phyloP scores from a whole-genome alignment of 2,329 filamentous ascomycete species.

The Aspergillus calidoustus region DNA sequence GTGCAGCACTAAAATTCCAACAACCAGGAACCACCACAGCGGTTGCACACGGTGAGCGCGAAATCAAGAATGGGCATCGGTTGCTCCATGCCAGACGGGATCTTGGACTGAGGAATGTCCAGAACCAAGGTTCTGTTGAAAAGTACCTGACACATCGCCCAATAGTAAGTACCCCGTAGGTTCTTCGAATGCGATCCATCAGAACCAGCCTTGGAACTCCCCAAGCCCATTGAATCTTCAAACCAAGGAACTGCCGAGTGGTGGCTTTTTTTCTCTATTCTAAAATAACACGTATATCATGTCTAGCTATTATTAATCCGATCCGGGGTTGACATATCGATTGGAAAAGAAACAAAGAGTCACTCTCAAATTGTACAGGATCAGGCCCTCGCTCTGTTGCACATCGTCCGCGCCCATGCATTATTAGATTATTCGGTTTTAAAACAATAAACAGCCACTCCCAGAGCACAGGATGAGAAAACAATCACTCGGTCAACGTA shows the following conservation, averaged over 20 bases:
- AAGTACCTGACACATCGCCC: not conserved
- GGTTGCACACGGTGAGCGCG: not conserved
- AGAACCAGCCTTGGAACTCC: not conserved
- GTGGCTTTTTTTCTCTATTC: constrained; percentile 5
- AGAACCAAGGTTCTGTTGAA: not conserved
- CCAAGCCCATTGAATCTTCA: not conserved
- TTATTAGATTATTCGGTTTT: constrained; percentile 24
- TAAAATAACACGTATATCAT: constrained; percentile 15
- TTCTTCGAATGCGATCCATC: constrained; percentile 5
- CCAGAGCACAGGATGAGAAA: constrained; percentile 11
- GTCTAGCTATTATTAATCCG: constrained; percentile 24
- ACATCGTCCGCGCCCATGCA: constrained; percentile 18
- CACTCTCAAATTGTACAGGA: constrained; percentile 25
- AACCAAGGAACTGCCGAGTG: not conserved
- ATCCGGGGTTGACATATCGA: constrained; percentile 22
- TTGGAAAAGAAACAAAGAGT: constrained; percentile 23
- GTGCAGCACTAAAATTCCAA: not conserved
- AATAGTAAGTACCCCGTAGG: not conserved
- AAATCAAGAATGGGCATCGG: not conserved
- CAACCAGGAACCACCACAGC: not conserved
- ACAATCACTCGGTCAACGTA: not conserved
- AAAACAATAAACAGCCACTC: constrained; percentile 17
- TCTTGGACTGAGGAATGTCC: not conserved
- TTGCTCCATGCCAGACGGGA: not conserved
- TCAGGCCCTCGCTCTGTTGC: constrained; percentile 18